These are phyloP conservation scores for Hymenoscyphus infarciens DNA, from an alignment of 2,329 filamentous ascomycete species.

Conservation along the genomic window DNA sequence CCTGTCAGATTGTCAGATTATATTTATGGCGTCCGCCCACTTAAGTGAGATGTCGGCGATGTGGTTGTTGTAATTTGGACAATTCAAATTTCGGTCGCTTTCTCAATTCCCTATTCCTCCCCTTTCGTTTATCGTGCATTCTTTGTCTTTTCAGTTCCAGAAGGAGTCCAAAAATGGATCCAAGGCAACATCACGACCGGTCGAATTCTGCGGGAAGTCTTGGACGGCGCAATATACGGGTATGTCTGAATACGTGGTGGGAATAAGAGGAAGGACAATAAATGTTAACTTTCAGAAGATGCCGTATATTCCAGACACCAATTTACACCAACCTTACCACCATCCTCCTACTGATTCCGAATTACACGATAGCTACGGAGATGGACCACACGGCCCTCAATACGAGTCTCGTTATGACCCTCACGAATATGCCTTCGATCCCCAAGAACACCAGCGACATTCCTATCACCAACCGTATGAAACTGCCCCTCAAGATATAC, in stretches of 20 bases:
- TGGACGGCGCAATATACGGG: conserved; percentile 9
- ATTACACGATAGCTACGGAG: conserved; percentile 8
- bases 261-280: neutral
- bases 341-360: conserved; percentile 8
- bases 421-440: conserved; percentile 16
- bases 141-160: neutral
- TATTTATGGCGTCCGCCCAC: conserved; percentile 3
- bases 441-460: conserved; percentile 11
- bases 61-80: neutral
- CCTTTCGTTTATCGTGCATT: too few relatives aligned
- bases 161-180: neutral
- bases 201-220: neutral
- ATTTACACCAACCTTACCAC: conserved; percentile 8
- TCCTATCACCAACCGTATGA: conserved; percentile 17
- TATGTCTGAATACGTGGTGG: neutral
- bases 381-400: conserved; percentile 4
- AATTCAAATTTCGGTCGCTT: neutral
- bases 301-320: conserved; percentile 11
- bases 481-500: conserved; percentile 21
- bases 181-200: neutral
- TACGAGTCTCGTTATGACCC: conserved; percentile 6
- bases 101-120: neutral
- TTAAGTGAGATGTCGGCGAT: conserved; percentile 9
- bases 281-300: conserved; percentile 9
- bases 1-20: neutral